Base-by-base conservation (phyloP, 1,284 basidiomycete species). In the Trametes pubescens region DNA sequence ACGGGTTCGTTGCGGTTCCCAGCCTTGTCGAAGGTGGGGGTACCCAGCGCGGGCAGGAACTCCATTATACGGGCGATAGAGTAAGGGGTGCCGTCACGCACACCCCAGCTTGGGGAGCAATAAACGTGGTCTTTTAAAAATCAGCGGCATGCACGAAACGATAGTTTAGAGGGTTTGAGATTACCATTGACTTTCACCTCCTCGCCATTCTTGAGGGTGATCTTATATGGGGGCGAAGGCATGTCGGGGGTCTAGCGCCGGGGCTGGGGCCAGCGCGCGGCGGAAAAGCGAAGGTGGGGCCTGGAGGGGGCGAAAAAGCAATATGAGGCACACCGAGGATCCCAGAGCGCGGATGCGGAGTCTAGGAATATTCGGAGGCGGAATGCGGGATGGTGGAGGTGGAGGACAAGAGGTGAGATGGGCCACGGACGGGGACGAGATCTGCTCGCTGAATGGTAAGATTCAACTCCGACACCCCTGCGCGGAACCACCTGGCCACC, bases 31-130 rank as follows among this genome's bases (percentile, higher is more conserved):
- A 75, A 66, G 35, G 72, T 77, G n/a, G 76, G 71, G 32, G 83
- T 81, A 64, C 88, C 89, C 74, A 90, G 88, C 38, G 92, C 89
- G 49, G 92, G 91, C 43, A 98, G 84, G 73, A 98, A 97, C 79
- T 97, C 94, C 92, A 98, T 98, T 78, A 98, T 95, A 68, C 96
- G 90, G 53, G 93, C 96, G 55, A 98, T 89, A 53, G 92, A 94
- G 79, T 98, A 98, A 61, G 94, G 94, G 47, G 94, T 92, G 74
- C 95, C 94, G 73, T 96, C 94, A 62, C 96, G 89, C 61, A 92
- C 85, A 56, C 92, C 86, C 95, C 95, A 98, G 67, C 88, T 91
- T 16, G 93, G 91, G 35, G 95, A 95, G 78, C 95, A 93, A 77
- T 98, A 98, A 74, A 98, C 95, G 81, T 98, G 94, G 79, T 98